Conservation (phyloP, 768 basidiomycete species). For the Amanita jacksonii region DNA sequence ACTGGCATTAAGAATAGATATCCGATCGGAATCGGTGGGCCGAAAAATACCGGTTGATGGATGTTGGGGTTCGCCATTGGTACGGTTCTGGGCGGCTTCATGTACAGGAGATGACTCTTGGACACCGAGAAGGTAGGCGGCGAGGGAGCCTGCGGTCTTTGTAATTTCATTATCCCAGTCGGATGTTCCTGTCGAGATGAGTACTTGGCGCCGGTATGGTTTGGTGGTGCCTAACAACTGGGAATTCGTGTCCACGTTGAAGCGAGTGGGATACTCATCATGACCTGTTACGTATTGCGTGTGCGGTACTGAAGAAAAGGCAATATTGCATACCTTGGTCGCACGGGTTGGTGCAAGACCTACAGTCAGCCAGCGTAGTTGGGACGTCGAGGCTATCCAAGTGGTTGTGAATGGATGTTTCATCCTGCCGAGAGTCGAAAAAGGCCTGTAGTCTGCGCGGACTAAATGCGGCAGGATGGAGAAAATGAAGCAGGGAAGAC, state of each 20-base stretch:
- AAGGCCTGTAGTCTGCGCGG: slow-evolving; percentile 31
- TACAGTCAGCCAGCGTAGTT: slow-evolving; percentile 57
- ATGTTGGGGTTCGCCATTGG: slow-evolving; percentile 20
- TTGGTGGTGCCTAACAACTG: slow-evolving; percentile 82
- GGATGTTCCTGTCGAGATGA: slow-evolving; percentile 83
- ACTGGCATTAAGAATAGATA: slow-evolving; percentile 80
- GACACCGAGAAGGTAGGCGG: slow-evolving; percentile 41
- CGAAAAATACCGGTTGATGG: slow-evolving; percentile 46
- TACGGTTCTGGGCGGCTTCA: slow-evolving; percentile 15
- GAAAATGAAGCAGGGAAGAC: no score
- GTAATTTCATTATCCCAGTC: slow-evolving; percentile 86
- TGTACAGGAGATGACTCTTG: slow-evolving; percentile 20
- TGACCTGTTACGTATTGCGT: slow-evolving; percentile 36
- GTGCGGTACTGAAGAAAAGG: slow-evolving; percentile 3
- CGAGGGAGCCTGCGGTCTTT: slow-evolving; percentile 59
- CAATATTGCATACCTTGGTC: slow-evolving; percentile 42
- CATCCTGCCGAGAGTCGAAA: slow-evolving; percentile 29
- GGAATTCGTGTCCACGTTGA: slow-evolving; percentile 71
- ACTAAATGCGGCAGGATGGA: slow-evolving; percentile 24
- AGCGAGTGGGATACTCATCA: slow-evolving; percentile 61
- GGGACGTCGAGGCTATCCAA: slow-evolving; percentile 56
- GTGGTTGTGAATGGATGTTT: slow-evolving; percentile 34
- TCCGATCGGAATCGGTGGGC: slow-evolving; percentile 40
- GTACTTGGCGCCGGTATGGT: slow-evolving; percentile 78
- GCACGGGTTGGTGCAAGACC: slow-evolving; percentile 69